These are phyloP conservation scores for Ramularia endophylla DNA, from an alignment of 2,329 filamentous ascomycete genomes.

Conservation along the genomic window DNA sequence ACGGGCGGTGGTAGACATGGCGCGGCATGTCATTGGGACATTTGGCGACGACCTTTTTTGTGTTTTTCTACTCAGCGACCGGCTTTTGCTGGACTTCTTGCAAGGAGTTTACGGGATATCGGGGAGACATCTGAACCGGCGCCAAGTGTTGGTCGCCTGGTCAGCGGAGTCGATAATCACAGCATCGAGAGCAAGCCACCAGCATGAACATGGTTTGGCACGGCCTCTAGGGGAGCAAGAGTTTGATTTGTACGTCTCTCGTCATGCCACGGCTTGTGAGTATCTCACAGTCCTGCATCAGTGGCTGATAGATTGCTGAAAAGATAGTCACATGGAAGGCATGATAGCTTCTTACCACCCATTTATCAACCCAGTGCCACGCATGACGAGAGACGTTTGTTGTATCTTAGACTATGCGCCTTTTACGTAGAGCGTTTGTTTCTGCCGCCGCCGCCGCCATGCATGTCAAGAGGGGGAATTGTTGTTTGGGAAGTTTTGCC, in stretches of 20 bases:
- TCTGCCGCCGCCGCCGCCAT: constrained; percentile 15
- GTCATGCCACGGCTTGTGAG: constrained; percentile 28
- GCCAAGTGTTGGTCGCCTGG: constrained; percentile 27
- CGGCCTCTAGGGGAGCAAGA: constrained; percentile 6
- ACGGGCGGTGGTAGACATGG: constrained; percentile 24
- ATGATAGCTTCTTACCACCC: constrained; percentile 16
- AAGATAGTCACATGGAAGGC: constrained; percentile 26
- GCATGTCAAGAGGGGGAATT: constrained; percentile 21
- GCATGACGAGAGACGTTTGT: constrained; percentile 19
- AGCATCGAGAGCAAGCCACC: constrained; percentile 14
- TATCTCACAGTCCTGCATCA: constrained; percentile 26
- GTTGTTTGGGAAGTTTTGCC: not conserved
- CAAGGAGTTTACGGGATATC: constrained; percentile 23
- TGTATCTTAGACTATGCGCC: constrained; percentile 15
- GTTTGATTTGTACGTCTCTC: constrained; percentile 15
- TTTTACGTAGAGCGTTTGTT: constrained; percentile 10
- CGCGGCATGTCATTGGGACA: constrained; percentile 9
- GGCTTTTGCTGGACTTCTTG: constrained; percentile 19
- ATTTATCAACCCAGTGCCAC: constrained; percentile 14
- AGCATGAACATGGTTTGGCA: constrained; percentile 15
- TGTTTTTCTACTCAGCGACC: constrained; percentile 15
- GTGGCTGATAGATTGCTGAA: constrained; percentile 32
- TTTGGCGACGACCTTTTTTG: constrained; percentile 15
- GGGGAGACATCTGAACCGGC: constrained; percentile 19
- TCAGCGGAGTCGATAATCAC: constrained; percentile 18